Percentiles rank a stretch among this genome's conserved stretches.
These are phyloP conservation scores for Chaetomidium leptoderma DNA, from an alignment of 495 filamentous ascomycete genomes.

Conservation along the genomic window DNA sequence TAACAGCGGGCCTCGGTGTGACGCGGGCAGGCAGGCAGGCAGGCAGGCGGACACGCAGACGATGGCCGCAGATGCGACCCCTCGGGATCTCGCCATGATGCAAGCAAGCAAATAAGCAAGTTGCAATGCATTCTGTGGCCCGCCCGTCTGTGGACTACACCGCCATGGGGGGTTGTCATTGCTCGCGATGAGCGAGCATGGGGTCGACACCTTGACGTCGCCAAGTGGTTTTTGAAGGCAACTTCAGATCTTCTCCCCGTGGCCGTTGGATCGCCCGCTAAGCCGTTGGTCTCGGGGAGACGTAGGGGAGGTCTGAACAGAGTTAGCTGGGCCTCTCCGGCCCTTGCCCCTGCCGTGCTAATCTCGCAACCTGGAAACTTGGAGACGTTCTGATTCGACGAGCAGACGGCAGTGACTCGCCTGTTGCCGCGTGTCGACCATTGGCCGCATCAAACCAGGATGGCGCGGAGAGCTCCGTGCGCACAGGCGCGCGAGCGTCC, in stretches of 20 bases:
- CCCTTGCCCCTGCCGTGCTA: background rate
- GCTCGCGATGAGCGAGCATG: too few species aligned
- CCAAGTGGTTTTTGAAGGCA: too few species aligned
- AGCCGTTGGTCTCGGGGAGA: background rate
- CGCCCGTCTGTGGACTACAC: background rate
- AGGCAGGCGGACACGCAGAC: constrained; percentile 4
- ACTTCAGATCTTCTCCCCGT: background rate
- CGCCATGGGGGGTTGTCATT: background rate
- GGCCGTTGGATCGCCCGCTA: background rate
- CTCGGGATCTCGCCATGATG: too few species aligned
- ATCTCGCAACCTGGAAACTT: background rate
- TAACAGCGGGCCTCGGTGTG: background rate
- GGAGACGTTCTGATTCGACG: background rate
- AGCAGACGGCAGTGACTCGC: background rate
- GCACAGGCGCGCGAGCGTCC: background rate
- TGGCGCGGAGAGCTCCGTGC: constrained; percentile 2
- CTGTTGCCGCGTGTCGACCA: background rate
- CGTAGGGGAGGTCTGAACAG: background rate
- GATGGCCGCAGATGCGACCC: background rate
- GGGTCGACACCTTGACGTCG: too few species aligned
- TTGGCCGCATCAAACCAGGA: background rate
- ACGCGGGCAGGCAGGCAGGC: constrained; percentile 4
- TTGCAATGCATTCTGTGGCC: background rate
- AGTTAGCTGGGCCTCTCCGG: background rate
- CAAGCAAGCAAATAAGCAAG: background rate